phyloP scores from a whole-genome alignment of 495 filamentous ascomycete genomes.

The Penicillium herquei region DNA sequence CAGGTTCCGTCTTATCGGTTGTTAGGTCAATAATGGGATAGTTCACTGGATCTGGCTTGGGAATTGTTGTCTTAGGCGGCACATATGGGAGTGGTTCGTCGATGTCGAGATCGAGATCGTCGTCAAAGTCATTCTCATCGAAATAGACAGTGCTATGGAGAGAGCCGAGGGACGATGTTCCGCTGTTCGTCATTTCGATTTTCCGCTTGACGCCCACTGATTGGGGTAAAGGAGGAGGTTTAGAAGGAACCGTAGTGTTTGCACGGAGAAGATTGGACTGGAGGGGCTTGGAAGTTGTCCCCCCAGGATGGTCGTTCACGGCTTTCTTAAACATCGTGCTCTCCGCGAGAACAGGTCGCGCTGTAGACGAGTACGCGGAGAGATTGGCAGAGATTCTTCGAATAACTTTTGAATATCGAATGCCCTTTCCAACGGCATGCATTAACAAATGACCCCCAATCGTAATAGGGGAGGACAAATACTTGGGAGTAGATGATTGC shows the following conservation, averaged over 20 bases:
- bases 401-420: constrained; percentile 16
- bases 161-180: constrained; percentile 37
- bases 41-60: constrained; percentile 20
- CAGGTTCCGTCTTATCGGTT: constrained; percentile 7
- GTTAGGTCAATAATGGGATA: constrained; percentile 23
- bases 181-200: constrained; percentile 35
- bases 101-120: constrained; percentile 46
- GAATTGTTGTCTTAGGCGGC: constrained; percentile 18
- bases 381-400: constrained; percentile 24
- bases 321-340: constrained; percentile 45
- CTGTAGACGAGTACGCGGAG: constrained; percentile 27
- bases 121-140: constrained; percentile 56
- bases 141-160: constrained; percentile 49
- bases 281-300: constrained; percentile 30
- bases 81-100: constrained; percentile 36
- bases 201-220: constrained; percentile 43
- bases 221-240: constrained; percentile 24
- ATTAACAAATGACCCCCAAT: constrained; percentile 25
- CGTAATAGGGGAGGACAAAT: not conserved
- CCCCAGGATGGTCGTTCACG: constrained; percentile 38
- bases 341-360: constrained; percentile 19
- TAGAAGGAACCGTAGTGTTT: constrained; percentile 22
- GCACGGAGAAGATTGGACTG: constrained; percentile 32
- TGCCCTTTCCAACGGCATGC: constrained; percentile 25
- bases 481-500: not conserved